These are phyloP conservation scores for Blastobotrys malaysiensis DNA, from an alignment of 1,139 yeast genomes.

Conservation along the genomic window DNA sequence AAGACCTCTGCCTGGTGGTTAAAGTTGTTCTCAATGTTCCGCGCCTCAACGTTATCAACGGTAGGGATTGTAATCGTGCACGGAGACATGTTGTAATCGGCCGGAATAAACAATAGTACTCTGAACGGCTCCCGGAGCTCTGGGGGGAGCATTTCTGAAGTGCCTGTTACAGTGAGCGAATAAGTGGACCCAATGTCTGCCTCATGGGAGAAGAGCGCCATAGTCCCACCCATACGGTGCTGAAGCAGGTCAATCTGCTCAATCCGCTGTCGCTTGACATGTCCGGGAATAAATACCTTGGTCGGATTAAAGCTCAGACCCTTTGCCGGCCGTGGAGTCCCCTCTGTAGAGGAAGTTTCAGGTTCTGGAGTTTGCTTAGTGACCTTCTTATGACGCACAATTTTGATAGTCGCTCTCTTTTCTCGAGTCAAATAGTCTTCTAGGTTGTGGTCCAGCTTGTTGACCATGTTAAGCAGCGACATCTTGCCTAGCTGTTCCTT, in stretches of 20 bases:
- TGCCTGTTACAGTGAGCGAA: constrained; percentile 17
- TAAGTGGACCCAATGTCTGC: constrained; percentile 16
- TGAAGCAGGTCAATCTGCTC: constrained; percentile 21
- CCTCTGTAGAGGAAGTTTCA: neutral
- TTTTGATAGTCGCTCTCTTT: constrained; percentile 51
- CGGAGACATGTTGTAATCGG: constrained; percentile 21
- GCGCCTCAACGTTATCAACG: constrained; percentile 20
- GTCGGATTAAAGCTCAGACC: constrained; percentile 4
- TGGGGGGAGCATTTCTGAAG: constrained; percentile 22
- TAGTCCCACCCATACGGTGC: constrained; percentile 18
- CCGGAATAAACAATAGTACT: constrained; percentile 27
- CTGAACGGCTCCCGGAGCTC: constrained; percentile 17
- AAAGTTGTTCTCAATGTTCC: constrained; percentile 29
- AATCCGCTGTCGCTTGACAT: constrained; percentile 18
- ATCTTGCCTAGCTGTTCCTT: constrained; percentile 35
- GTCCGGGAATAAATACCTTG: constrained; percentile 19
- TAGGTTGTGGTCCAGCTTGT: constrained; percentile 52
- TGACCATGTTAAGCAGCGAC: constrained; percentile 46
- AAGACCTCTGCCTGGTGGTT: constrained; percentile 24
- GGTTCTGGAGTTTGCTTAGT: neutral
- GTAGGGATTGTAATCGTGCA: constrained; percentile 20
- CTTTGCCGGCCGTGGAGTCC: neutral
- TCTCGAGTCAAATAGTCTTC: constrained; percentile 55
- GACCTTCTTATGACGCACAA: constrained; percentile 32
- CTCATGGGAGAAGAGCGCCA: constrained; percentile 13